Evolutionary conservation across 2,329 filamentous ascomycete genomes (phyloP), one percentile per base, ranked within the genome.

Genomic region (Teratosphaeria destructans): DNA sequence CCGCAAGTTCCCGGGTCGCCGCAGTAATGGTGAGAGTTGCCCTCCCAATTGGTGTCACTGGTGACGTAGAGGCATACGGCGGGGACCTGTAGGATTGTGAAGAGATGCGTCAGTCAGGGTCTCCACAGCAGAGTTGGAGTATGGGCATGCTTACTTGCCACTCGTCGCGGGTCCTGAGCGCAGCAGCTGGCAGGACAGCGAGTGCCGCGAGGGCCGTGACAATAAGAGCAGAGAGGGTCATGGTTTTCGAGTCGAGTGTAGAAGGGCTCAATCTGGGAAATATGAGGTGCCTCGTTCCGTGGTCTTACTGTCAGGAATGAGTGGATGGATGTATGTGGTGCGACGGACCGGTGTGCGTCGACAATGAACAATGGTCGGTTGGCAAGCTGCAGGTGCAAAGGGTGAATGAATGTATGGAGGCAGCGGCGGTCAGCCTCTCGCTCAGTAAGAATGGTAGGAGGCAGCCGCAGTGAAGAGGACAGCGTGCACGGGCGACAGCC

Each of bases 41-140:
- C 63, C 11, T 56, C 19, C 63, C 63, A 65, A 35, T 62, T 56
- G 19, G 35, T 27, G 37, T 58, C 61, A 39, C 37, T 61, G 53
- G 63, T 65, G 56, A 64, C 53, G 55, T 63, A 65, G 27, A 64
- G 23, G 56, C 59, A 64, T 16, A 56, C 23, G 3, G 47, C 49
- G 19, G 49, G 19, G 14, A 52, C 39, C n/a, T 32, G 4, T 7
- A 32, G 29, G 29, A 7, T 32, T 32, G 29, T 32, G 7, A 7
- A 32, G 2, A 32, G 29, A 32, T 32, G 29, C 7, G 29, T 32
- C 29, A 32, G 29, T 32, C 29, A 32, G 3, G 29, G 29, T 32
- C 29, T 32, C 29, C 5, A 32, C 29, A 3, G 29, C 29, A 32
- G 29, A 32, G 1, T 32, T 32, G 29, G 7, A 32, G 29, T 32